Evolutionary conservation across 2,329 filamentous ascomycete species (phyloP).

Genomic region (Colletotrichum cuscutae): DNA sequence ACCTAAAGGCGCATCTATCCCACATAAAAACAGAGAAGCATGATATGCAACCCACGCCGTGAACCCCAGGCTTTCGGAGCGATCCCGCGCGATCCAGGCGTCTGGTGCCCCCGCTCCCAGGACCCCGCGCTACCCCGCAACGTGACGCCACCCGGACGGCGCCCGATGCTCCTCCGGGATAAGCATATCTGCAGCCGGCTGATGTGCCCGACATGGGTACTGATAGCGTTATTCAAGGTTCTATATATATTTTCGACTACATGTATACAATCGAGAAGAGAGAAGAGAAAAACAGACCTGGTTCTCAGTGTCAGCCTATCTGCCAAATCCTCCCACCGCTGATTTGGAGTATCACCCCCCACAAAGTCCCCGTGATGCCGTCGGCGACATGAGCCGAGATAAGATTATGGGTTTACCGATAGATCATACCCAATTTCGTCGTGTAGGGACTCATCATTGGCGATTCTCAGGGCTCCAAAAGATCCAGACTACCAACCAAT

Average conservation of each 20-base stretch:
- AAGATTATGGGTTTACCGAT: background rate
- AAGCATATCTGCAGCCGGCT: background rate
- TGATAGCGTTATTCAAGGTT: background rate
- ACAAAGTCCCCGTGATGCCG: too few species aligned
- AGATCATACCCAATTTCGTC: background rate
- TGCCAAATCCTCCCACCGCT: background rate
- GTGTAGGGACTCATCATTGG: background rate
- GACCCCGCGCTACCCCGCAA: background rate
- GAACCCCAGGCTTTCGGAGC: too few species aligned
- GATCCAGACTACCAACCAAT: too few species aligned
- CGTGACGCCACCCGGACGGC: background rate
- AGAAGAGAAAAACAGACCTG: background rate
- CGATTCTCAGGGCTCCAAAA: background rate
- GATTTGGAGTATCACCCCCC: too few species aligned
- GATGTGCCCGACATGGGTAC: background rate
- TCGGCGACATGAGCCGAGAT: background rate
- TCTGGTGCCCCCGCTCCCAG: background rate
- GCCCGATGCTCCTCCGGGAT: background rate
- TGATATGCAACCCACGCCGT: too few species aligned
- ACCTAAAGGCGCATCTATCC: too few species aligned
- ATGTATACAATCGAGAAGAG: background rate
- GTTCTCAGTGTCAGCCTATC: background rate
- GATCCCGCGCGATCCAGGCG: background rate
- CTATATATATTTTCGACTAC: background rate
- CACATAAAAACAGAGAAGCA: too few species aligned